phyloP scores from a whole-genome alignment of 1,284 basidiomycete genomes.

The Lignosus rhinocerotis region DNA sequence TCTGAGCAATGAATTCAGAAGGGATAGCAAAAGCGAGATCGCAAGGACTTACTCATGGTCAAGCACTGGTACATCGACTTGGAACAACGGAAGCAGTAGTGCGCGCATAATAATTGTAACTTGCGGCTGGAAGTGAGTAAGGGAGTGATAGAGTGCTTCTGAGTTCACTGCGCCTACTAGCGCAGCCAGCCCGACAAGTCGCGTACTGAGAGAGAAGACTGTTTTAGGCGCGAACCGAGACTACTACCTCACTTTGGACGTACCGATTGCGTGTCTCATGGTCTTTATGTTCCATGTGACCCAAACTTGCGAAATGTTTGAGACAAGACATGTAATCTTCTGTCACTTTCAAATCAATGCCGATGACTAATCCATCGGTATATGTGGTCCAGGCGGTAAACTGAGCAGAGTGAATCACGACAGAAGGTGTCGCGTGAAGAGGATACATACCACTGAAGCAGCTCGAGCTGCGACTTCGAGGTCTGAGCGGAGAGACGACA shows the following conservation, averaged over 20 bases:
- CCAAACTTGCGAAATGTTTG: constrained; percentile 66
- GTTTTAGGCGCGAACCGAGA: not conserved
- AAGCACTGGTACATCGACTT: constrained; percentile 61
- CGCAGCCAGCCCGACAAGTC: constrained; percentile 85
- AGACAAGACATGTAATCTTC: constrained; percentile 74
- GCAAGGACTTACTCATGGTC: constrained; percentile 63
- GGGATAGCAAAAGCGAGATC: not conserved
- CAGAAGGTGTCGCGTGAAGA: not conserved
- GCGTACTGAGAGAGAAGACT: constrained; percentile 53
- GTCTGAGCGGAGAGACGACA: constrained; percentile 69
- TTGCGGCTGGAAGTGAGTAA: constrained; percentile 76
- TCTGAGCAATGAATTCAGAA: constrained; percentile 38
- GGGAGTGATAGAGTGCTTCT: constrained; percentile 80
- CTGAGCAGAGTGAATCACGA: constrained; percentile 37
- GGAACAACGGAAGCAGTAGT: constrained; percentile 70
- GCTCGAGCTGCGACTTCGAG: constrained; percentile 84
- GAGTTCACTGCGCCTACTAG: constrained; percentile 83
- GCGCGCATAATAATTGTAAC: constrained; percentile 74
- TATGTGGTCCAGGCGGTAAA: constrained; percentile 94
- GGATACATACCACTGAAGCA: constrained; percentile 70
- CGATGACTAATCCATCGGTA: constrained; percentile 81
- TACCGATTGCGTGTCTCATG: constrained; percentile 71
- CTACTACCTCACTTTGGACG: not conserved
- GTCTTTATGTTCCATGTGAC: constrained; percentile 52
- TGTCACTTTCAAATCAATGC: constrained; percentile 73